Conservation (phyloP, 345 rosid species). For the Arabidopsis suecica region DNA sequence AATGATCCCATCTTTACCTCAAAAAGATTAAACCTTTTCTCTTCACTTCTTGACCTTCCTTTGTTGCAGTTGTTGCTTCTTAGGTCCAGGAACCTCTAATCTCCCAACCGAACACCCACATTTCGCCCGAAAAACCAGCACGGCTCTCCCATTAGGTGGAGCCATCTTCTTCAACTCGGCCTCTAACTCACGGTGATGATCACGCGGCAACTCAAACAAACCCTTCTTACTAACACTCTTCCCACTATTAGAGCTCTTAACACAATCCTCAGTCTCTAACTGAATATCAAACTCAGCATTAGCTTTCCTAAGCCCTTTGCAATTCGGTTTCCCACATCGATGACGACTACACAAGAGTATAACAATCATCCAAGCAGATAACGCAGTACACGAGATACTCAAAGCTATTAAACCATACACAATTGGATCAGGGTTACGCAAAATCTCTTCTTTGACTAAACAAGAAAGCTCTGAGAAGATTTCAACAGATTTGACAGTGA, state of each 20-base stretch:
- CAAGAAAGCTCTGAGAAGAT: constrained; percentile 52
- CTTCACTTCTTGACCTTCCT: constrained; percentile 84
- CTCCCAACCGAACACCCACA: constrained; percentile 82
- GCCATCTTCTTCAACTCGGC: constrained; percentile 85
- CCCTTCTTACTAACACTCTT: constrained; percentile 63
- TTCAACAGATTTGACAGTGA: constrained; percentile 48
- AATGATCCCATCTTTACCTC: constrained; percentile 20
- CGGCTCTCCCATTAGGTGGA: constrained; percentile 75
- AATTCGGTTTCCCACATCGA: constrained; percentile 82
- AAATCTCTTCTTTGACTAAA: constrained; percentile 67
- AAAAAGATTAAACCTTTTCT: constrained; percentile 6
- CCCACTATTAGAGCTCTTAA: constrained; percentile 56
- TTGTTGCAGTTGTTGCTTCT: constrained; percentile 50
- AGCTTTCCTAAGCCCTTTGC: constrained; percentile 80
- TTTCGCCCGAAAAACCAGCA: constrained; percentile 67
- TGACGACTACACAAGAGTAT: constrained; percentile 62
- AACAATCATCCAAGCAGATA: constrained; percentile 63
- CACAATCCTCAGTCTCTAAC: constrained; percentile 88
- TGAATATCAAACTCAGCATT: constrained; percentile 85
- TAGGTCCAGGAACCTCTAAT: constrained; percentile 84
- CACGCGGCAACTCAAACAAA: constrained; percentile 70
- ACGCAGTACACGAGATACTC: constrained; percentile 61
- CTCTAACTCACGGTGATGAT: constrained; percentile 72
- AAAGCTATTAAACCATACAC: constrained; percentile 73
- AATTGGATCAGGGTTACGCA: constrained; percentile 65